These are phyloP conservation scores for Phialophora tarda DNA, from an alignment of 2,329 filamentous ascomycete species.

Conservation along the genomic window DNA sequence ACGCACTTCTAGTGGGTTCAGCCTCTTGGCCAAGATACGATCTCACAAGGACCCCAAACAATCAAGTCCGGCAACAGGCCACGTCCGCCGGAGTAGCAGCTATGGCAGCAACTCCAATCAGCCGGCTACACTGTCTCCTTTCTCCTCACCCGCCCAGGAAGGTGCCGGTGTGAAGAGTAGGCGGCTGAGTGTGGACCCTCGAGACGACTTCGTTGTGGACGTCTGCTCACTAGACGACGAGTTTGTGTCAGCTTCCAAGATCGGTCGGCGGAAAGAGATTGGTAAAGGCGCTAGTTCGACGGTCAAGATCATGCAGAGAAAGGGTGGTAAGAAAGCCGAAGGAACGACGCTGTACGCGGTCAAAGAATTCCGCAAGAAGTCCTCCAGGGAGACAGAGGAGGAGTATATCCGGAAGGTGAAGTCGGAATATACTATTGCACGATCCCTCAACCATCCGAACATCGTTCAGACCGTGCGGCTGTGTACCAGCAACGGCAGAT, in stretches of 20 bases:
- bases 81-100: conserved; percentile 26
- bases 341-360: conserved; percentile 68
- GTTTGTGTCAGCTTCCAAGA: conserved; percentile 71
- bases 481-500: conserved; percentile 74
- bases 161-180: conserved; percentile 79
- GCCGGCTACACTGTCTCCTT: conserved; percentile 30
- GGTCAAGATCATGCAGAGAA: conserved; percentile 78
- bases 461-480: conserved; percentile 80
- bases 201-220: conserved; percentile 75
- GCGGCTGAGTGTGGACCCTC: conserved; percentile 74
- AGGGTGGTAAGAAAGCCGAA: conserved; percentile 64
- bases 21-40: conserved; percentile 34
- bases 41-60: conserved; percentile 32
- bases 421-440: conserved; percentile 86
- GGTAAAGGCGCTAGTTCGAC: conserved; percentile 84
- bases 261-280: conserved; percentile 75
- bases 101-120: conserved; percentile 25
- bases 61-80: conserved; percentile 9
- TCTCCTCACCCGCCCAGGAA: conserved; percentile 65
- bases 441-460: conserved; percentile 83
- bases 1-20: conserved; percentile 30
- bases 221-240: conserved; percentile 71
- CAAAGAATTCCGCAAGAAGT: conserved; percentile 82
- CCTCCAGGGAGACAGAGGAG: conserved; percentile 68
- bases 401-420: conserved; percentile 91